Base-by-base conservation (phyloP, 768 basidiomycete species). In the Psilocybe cubensis region DNA sequence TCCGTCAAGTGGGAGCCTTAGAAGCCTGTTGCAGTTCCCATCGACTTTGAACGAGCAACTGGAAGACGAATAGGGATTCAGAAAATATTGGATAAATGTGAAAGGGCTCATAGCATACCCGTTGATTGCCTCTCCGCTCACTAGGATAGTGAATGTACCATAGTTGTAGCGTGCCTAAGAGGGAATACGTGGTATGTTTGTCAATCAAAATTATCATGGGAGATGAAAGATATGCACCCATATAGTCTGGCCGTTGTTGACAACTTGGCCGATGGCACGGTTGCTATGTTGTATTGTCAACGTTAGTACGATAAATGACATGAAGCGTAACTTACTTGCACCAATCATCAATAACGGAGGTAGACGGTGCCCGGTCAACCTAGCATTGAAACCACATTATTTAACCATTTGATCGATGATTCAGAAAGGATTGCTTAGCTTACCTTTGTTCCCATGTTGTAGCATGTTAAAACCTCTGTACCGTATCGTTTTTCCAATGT, bases 21-120 rank as follows among this genome's bases (percentile, higher is more conserved):
- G 63, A 31, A 65, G 63, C 12, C 63, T 51, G 54, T 58, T 60
- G 27, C 60, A 65, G 44, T 65, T 65, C 18, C 59, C 50, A 23
- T 62, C 64, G 31, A 63, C 57, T 14, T 38, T 48, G 40, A 57
- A 65, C 24, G 7, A 12, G 28, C 61, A 52, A 12, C 54, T 43
- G 31, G 51, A 48, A 52, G 8, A 35, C 33, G 17, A 17, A 17
- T 9, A 9, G 33, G 17, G 33, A 35, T 17, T 17, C 17, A 9
- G 33, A 8, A 35, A 17, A 9, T 8, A 35, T 35, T n/a, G n/a
- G 17, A 35, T 35, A 35, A 17, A 35, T 8, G 8, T 35, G 8
- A 17, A 35, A 35, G 33, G 17, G 33, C 17, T 9, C 17, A 17
- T 9, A 18, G 43, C 38, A 3, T 27, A 53, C 52, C 27, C 27